Evolutionary conservation across 2,329 filamentous ascomycete genomes (phyloP).

Genomic region (Aspergillus pseudoglaucus): DNA sequence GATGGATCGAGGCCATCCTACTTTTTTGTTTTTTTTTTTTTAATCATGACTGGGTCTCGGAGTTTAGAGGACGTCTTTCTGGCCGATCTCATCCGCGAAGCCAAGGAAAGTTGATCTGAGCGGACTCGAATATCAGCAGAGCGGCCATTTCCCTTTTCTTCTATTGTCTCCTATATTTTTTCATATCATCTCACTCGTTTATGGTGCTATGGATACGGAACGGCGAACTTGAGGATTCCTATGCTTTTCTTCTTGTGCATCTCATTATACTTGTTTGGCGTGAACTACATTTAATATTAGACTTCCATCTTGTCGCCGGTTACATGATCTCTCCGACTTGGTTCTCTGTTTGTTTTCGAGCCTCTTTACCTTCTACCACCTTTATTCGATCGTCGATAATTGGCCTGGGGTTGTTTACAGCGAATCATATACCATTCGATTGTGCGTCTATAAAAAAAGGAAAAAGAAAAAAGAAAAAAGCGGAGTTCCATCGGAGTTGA

Average conservation of each 20-base stretch:
- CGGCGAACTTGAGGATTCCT: slow-evolving; percentile 26
- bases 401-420: background rate
- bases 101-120: slow-evolving; percentile 5
- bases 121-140: background rate
- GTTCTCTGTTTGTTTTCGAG: background rate
- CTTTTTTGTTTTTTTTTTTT: background rate
- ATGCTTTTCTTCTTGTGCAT: slow-evolving; percentile 9
- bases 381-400: too few species aligned
- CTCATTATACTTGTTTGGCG: slow-evolving; percentile 11
- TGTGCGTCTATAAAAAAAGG: background rate
- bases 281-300: slow-evolving; percentile 21
- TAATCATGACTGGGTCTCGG: background rate
- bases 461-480: background rate
- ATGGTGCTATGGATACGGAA: slow-evolving; percentile 33
- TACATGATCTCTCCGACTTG: slow-evolving; percentile 11
- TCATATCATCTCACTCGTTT: slow-evolving; percentile 26
- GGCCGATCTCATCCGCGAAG: slow-evolving; percentile 7
- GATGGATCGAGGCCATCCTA: slow-evolving; percentile 5
- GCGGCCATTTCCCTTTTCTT: slow-evolving; percentile 14
- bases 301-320: slow-evolving; percentile 16
- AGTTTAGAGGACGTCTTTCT: slow-evolving; percentile 2
- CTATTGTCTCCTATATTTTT: slow-evolving; percentile 10
- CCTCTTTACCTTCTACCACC: too few species aligned
- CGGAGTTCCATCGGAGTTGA: background rate
- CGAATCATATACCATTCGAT: background rate